Evolutionary conservation across 129 eudicot genomes (phyloP).

Genomic region (Helianthus tuberosus): DNA sequence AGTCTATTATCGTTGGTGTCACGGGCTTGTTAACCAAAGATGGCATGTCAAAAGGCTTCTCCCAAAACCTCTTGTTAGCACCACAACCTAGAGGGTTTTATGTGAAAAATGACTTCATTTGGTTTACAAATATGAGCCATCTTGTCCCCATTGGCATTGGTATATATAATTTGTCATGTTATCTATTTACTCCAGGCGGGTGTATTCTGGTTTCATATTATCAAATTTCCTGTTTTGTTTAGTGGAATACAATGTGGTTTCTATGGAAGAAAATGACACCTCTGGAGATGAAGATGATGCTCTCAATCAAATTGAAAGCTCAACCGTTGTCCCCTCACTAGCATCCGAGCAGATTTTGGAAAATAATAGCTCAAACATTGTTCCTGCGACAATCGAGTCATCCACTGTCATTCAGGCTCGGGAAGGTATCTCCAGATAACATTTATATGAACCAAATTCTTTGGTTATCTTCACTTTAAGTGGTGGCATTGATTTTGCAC

Average conservation of each 20-base stretch:
- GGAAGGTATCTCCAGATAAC: conserved; percentile 4
- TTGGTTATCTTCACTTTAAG: conserved; percentile 1
- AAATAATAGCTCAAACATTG: neutral
- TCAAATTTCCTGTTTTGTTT: neutral
- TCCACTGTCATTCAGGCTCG: neutral
- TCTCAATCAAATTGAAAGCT: neutral
- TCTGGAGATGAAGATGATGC: conserved; percentile 12
- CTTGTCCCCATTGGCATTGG: conserved; percentile 10
- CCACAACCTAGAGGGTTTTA: conserved; percentile 33
- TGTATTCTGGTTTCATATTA: neutral
- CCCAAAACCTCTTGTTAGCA: conserved; percentile 35
- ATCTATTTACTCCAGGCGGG: neutral
- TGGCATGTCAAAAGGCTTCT: conserved; percentile 3
- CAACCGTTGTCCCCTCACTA: neutral
- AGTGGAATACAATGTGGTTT: neutral
- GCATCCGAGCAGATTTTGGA: neutral
- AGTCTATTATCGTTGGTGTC: conserved; percentile 22
- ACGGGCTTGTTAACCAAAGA: conserved; percentile 28
- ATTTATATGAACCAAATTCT: conserved; percentile 1
- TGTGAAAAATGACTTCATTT: conserved; percentile 31
- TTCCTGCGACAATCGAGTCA: neutral
- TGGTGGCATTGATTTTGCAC: neutral
- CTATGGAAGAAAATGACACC: neutral
- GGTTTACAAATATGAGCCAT: neutral
- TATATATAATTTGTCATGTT: conserved; percentile 4